Base-by-base conservation (phyloP, 495 filamentous ascomycete species). In the Apiosordaria backusii region DNA sequence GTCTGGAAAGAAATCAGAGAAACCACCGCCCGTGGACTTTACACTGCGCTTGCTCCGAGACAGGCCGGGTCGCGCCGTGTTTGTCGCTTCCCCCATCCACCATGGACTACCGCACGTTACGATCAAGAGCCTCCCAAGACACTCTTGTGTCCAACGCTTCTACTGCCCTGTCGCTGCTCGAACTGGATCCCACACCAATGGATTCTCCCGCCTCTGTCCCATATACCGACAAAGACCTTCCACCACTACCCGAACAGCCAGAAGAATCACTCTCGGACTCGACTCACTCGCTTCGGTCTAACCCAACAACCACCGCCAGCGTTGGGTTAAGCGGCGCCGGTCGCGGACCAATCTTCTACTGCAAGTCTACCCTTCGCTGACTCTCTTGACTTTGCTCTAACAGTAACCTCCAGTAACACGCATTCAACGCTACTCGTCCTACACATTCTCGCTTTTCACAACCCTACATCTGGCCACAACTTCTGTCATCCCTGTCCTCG, bases 341-440 rank as follows among this genome's bases (percentile, higher is more conserved):
- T 29, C 77, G 72, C 67, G 83, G 83, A 23, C 82, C 87, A 68
- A 85, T 86, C 74, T 86, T 83, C 70, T 87, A 89, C 79, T 78
- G 87, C 90, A 80, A 29, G 82, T 70, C 24, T 55, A 59, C 60
- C 65, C 45, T 50, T 25, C 68, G 52, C 27, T 52, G 40, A 60
- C 68, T 65, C 60, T 58, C 29, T 7, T n/a, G 10, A 19, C 62
- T 64, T 54, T 63, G 35, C 45, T 24, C 15, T n/a, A 16, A 27
- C 61, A 60, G 58, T 68, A 60, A 64, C 57, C 25, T 19, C 18
- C 72, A 96, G 92, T 97, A 68, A 84, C 84, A 23, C 88, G 90
- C 57, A 80, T 93, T 27, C 93, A 97, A 73, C 87, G 84, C 75
- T 97, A 95, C 82, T 93, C 91, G 16, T 89, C 89, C 71, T 97